Conservation (phyloP, 352 stramenopile genomes). For the Pythium sukuiense region DNA sequence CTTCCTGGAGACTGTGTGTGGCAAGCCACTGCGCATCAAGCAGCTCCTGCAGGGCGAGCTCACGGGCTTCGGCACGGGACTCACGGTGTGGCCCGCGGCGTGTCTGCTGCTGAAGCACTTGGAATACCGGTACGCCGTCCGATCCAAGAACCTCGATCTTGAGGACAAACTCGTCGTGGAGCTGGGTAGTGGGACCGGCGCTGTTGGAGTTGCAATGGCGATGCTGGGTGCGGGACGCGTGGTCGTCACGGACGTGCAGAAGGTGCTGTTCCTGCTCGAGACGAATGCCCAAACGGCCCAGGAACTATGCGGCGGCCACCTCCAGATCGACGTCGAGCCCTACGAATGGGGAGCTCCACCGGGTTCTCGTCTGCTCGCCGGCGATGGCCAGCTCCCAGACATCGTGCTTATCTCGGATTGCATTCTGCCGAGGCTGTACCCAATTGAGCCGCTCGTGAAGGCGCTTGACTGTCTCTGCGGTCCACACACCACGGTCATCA, state of each 20-base stretch:
- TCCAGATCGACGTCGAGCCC: conserved; percentile 61
- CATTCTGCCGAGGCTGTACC: conserved; percentile 95
- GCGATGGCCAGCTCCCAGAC: conserved; percentile 37
- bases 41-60: conserved; percentile 80
- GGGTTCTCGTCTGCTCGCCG: conserved; percentile 33
- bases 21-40: conserved; percentile 52
- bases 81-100: conserved; percentile 83
- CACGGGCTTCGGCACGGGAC: conserved; percentile 74
- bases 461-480: conserved; percentile 76
- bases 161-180: conserved; percentile 77
- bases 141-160: conserved; percentile 6
- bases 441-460: conserved; percentile 92
- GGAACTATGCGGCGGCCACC: conserved; percentile 26
- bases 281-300: conserved; percentile 77
- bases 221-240: conserved; percentile 84
- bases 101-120: conserved; percentile 81
- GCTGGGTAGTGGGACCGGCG: conserved; percentile 90
- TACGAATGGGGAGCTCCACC: conserved; percentile 90
- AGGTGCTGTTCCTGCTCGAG: conserved; percentile 87
- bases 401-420: conserved; percentile 94
- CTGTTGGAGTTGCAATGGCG: conserved; percentile 86
- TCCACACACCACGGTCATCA: conserved; percentile 56
- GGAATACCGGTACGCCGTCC: conserved; percentile 45
- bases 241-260: conserved; percentile 90
- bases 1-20: conserved; percentile 53